Conservation (phyloP, 192 early-diverging fungal species). For the Spizellomyces sp. region DNA sequence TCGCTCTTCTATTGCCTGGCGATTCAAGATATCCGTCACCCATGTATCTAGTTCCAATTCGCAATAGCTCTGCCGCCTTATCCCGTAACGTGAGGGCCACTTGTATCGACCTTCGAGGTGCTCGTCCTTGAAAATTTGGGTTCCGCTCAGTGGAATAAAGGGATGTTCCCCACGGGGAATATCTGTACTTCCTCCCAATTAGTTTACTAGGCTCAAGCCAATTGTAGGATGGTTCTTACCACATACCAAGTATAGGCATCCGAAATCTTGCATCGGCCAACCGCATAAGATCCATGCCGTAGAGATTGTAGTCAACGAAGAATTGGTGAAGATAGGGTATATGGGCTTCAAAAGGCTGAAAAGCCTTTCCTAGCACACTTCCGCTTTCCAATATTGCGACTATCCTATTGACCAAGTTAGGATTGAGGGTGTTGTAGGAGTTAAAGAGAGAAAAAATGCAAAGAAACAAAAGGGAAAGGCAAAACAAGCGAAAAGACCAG, state of each 20-base stretch:
- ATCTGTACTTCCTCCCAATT: no score
- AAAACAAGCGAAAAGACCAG: conserved; percentile 5
- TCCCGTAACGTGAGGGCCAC: conserved; percentile 15
- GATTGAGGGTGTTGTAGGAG: conserved; percentile 48
- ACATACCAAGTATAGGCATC: conserved; percentile 10
- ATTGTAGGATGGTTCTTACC: not conserved
- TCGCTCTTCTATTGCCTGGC: conserved; percentile 37
- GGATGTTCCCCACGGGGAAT: no score
- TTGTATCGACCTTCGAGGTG: not conserved
- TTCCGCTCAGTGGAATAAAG: no score
- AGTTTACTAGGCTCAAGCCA: no score
- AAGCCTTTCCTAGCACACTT: conserved; percentile 66
- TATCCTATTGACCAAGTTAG: conserved; percentile 56
- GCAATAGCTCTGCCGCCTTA: conserved; percentile 57
- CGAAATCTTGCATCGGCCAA: conserved; percentile 51
- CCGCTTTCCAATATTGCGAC: conserved; percentile 71
- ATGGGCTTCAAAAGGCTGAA: conserved; percentile 82
- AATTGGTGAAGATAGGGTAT: conserved; percentile 83
- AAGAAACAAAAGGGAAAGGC: not conserved
- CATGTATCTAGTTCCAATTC: conserved; percentile 78
- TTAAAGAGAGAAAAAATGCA: conserved; percentile 3
- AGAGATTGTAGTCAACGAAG: conserved; percentile 82
- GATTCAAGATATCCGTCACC: conserved; percentile 67
- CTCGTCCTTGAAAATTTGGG: no score
- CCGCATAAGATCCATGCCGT: conserved; percentile 82